Evolutionary conservation across 768 basidiomycete species (phyloP), one percentile per base, ranked within the genome.

Genomic region (Leccinellum luteum): DNA sequence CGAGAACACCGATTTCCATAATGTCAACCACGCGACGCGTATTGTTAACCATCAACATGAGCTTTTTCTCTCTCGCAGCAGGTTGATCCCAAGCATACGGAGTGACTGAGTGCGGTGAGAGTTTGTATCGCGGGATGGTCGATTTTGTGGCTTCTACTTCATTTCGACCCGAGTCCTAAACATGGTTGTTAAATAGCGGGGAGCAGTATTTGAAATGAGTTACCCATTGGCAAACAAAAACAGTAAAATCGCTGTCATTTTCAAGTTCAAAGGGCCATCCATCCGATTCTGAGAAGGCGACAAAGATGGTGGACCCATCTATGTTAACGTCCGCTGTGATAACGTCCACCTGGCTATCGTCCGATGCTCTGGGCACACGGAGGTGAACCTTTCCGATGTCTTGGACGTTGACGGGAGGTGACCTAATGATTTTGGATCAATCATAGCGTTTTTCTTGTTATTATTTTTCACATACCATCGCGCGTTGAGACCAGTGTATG

Each of bases 11-110:
- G 21, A 99, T 98, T 72, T 98, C 97, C 86, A 96, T 87, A 59
- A 96, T 87, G 68, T 98, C 96, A 51, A 98, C 77, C 21, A 79
- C 71, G 28, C 92, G 82, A 12, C 81, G 82, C 53, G 82, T 74
- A 23, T 81, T 81, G 44, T 85, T 86, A 50, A 86, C 79, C 10
- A 71, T 69, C 21, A 99, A 76, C 34, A 84, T 70, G 25, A 99
- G 76, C 61, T 85, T 86, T 74, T 96, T 98, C 63, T 89, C 86
- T 48, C 78, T 77, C 1, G 87, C 86, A 3, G 94, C 90, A 7
- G 97, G 97, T 58, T 81, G 85, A 67, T 99, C 97, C 96, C 96
- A 99, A 5, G 94, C 90, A 69, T 98, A 99, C 31, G 82, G 75
- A 47, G 81, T 69, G 15, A 75, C 78, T 3, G 81, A 75, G 38